Conservation (phyloP, 1,139 yeast genomes). For the Yamadazyma triangularis region DNA sequence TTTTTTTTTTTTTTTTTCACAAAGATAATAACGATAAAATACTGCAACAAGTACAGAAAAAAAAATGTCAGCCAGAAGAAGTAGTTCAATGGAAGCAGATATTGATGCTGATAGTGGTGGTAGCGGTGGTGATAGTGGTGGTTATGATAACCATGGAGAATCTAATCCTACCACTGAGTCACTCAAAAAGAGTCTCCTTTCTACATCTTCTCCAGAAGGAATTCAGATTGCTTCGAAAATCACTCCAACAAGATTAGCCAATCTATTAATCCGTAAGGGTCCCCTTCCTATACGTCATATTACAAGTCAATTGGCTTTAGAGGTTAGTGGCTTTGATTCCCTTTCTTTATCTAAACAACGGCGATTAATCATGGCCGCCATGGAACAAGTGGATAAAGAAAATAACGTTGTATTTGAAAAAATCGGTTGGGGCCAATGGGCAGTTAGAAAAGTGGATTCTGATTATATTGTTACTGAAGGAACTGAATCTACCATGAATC, state of each 20-base stretch:
- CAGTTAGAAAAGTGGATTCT: slow-evolving; percentile 57
- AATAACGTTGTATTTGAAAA: slow-evolving; percentile 76
- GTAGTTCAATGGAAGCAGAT: too few species aligned
- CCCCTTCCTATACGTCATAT: slow-evolving; percentile 90
- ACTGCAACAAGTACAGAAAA: too few species aligned
- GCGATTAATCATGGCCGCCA: slow-evolving; percentile 81
- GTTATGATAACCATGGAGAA: too few species aligned
- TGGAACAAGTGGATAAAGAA: slow-evolving; percentile 60
- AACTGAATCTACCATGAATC: slow-evolving; percentile 15
- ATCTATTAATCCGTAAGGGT: slow-evolving; percentile 65
- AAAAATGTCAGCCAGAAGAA: too few species aligned
- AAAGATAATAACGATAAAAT: too few species aligned
- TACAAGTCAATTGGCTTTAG: slow-evolving; percentile 69
- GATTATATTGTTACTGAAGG: slow-evolving; percentile 48
- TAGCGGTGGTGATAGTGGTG: too few species aligned
- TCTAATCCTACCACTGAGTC: too few species aligned
- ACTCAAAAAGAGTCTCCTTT: slow-evolving; percentile 32
- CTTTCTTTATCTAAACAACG: slow-evolving; percentile 85
- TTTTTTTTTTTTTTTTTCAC: too few species aligned
- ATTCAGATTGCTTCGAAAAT: slow-evolving; percentile 84
- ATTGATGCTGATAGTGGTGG: too few species aligned
- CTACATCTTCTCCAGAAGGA: slow-evolving; percentile 85
- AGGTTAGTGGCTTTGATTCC: slow-evolving; percentile 76
- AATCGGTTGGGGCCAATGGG: slow-evolving; percentile 99
- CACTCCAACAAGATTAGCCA: slow-evolving; percentile 75